Evolutionary conservation across 139 green algal genomes (phyloP).

Genomic region (Bryopsis sp.): DNA sequence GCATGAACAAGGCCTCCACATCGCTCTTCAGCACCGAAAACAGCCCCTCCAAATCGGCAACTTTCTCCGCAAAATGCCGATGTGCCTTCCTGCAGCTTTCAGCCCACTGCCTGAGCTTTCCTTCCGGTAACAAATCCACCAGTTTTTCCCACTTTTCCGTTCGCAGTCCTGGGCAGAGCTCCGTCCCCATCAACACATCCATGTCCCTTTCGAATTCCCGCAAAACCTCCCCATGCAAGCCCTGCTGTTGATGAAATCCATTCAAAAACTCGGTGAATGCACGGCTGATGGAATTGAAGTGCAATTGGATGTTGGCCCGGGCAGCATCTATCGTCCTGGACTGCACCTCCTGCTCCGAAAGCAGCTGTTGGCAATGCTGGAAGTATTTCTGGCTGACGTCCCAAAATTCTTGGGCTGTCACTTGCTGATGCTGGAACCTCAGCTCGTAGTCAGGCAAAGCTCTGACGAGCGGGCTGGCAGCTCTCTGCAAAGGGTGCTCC

Average conservation of each 20-base stretch:
- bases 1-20: conserved; percentile 77
- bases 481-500: conserved; percentile 53
- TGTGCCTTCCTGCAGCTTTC: conserved; percentile 48
- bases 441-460: conserved; percentile 77
- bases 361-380: conserved; percentile 49
- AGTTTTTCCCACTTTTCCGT: conserved; percentile 27
- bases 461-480: conserved; percentile 55
- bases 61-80: conserved; percentile 57
- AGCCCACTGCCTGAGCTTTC: conserved; percentile 47
- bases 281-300: conserved; percentile 68
- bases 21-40: conserved; percentile 55
- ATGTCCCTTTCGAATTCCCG: conserved; percentile 61
- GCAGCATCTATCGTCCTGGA: conserved; percentile 67
- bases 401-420: conserved; percentile 34
- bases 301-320: conserved; percentile 75
- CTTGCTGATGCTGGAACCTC: conserved; percentile 62
- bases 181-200: conserved; percentile 37
- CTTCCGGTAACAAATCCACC: conserved; percentile 50
- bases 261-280: conserved; percentile 49
- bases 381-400: conserved; percentile 36
- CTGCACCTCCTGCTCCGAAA: conserved; percentile 75
- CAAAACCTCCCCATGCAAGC: conserved; percentile 50
- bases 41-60: conserved; percentile 56
- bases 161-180: conserved; percentile 44
- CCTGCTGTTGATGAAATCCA: conserved; percentile 37